phyloP scores from a whole-genome alignment of 495 filamentous ascomycete species.

The Xylaria curta region DNA sequence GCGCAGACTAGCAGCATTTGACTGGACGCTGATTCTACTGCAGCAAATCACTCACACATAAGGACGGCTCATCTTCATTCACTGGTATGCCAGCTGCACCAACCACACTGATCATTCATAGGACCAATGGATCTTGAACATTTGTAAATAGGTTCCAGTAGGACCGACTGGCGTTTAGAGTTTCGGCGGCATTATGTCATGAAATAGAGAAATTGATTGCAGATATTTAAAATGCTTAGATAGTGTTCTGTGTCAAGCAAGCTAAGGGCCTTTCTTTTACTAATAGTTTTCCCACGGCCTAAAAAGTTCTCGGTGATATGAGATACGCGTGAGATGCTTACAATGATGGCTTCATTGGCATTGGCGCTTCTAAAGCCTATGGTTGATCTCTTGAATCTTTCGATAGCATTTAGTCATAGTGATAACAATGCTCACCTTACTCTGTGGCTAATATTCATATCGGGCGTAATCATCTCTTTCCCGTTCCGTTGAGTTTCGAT shows the following conservation, averaged over 20 bases:
- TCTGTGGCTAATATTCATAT: background rate
- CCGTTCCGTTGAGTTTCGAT: background rate
- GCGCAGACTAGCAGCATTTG: conserved; percentile 27
- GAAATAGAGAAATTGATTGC: conserved; percentile 20
- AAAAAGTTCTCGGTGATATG: background rate
- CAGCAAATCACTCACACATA: conserved; percentile 23
- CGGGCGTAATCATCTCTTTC: background rate
- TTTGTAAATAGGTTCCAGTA: conserved; percentile 26
- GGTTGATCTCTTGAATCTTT: background rate
- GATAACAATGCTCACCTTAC: conserved; percentile 1
- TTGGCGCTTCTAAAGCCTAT: background rate
- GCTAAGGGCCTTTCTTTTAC: background rate
- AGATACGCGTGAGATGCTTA: background rate
- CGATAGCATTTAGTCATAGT: background rate
- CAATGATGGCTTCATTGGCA: background rate
- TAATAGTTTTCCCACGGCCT: background rate
- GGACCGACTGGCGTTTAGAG: conserved; percentile 17
- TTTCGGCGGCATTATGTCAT: background rate
- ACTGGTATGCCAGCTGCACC: conserved; percentile 29
- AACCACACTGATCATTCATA: conserved; percentile 26
- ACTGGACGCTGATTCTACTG: conserved; percentile 31
- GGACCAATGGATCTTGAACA: conserved; percentile 14
- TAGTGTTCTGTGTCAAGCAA: background rate
- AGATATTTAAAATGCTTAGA: background rate
- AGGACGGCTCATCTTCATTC: conserved; percentile 19